Base-by-base conservation (phyloP, 2,329 filamentous ascomycete genomes). In the Pochonia chlamydosporia region DNA sequence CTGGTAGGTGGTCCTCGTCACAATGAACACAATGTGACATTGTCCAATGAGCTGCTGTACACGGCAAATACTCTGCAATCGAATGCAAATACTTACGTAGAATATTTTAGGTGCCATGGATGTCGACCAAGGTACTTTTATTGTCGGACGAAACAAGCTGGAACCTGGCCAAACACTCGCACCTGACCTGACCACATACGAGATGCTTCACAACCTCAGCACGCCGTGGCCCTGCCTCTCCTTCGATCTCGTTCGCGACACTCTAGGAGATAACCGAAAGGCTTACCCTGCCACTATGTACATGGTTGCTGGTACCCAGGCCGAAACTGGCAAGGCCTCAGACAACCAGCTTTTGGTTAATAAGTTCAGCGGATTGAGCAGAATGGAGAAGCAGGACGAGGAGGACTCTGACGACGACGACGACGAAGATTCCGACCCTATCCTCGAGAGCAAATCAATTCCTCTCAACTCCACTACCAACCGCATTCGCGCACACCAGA, bases 171-270 rank as follows among this genome's bases (percentile, higher is more conserved):
- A 97, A 74, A 91, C 89, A 5, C 79, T 99, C 48, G 83, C 90
- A 3, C 92, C 93, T 13, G 93, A 99, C 68, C 77, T 88, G 49
- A 89, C 87, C n/a, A 92, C 92, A 5, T 99, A 99, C 73, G 87
- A 96, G 65, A 95, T 99, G 90, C 82, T 99, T 50, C 93, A 99
- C 74, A 89, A 83, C 52, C 79, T 99, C 54, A 93, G 87, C 67
- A 91, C 91, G 7, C 90, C 90, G 1, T 99, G 93, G 93, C 93
- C 93, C 3, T 99, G 93, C 65, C 79, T 99, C 14, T 97, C 92
- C 2, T 96, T 96, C 68, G 93, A 97, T 64, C 85, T 99, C 50
- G 70, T 99, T 52, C 84, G 79, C 58, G 93, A 99, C 69, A 76
- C 77, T 44, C 79, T 99, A 16, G 93, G 93, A 56, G 86, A 96